phyloP scores from a whole-genome alignment of 1,284 basidiomycete genomes.

The Sanghuangporus baumii region DNA sequence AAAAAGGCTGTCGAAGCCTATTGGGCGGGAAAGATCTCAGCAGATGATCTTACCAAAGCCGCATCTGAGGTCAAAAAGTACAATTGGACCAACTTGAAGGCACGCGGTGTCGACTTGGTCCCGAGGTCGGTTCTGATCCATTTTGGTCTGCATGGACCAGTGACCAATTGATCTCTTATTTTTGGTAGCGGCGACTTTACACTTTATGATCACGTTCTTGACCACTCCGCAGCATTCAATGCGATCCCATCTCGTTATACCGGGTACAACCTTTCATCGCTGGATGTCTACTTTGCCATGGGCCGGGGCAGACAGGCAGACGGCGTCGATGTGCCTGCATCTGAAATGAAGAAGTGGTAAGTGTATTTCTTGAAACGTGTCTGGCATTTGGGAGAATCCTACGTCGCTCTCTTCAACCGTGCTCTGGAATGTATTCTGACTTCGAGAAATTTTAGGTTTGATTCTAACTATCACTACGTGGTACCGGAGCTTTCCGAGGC shows the following conservation, averaged over 20 bases:
- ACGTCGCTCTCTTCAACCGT: not conserved
- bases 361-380: slow-evolving; percentile 24
- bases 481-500: slow-evolving; percentile 94
- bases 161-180: slow-evolving; percentile 22
- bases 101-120: slow-evolving; percentile 85
- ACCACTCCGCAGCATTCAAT: slow-evolving; percentile 96
- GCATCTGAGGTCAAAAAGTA: slow-evolving; percentile 88
- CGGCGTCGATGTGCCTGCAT: slow-evolving; percentile 94
- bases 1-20: slow-evolving; percentile 99
- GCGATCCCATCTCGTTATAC: slow-evolving; percentile 95
- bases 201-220: slow-evolving; percentile 98
- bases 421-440: not conserved
- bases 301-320: slow-evolving; percentile 96
- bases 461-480: slow-evolving; percentile 99
- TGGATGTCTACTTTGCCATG: slow-evolving; percentile 99
- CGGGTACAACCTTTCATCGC: slow-evolving; percentile 79
- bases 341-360: slow-evolving; percentile 99
- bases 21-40: slow-evolving; percentile 92
- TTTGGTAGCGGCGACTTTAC: slow-evolving; percentile 88
- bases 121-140: slow-evolving; percentile 64
- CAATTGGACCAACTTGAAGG: slow-evolving; percentile 89
- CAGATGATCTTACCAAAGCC: slow-evolving; percentile 84
- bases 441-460: slow-evolving; percentile 63
- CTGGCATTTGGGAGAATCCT: not conserved
- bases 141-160: slow-evolving; percentile 13